Conservation (phyloP, 1,139 yeast species). For the Taiozyma sp. region DNA sequence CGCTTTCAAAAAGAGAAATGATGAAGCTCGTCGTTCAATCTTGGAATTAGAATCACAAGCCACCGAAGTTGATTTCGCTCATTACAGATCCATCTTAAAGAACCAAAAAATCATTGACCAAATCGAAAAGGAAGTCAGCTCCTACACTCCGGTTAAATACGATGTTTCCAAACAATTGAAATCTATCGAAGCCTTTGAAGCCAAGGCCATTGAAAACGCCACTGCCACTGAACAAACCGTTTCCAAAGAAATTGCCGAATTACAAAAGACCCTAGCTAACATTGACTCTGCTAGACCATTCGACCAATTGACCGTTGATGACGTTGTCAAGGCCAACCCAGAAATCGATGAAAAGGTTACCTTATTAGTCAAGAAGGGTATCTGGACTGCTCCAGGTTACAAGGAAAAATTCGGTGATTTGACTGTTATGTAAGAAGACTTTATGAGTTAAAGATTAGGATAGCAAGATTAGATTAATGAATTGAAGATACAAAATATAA, state of each 20-base stretch:
- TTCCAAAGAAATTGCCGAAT: slow-evolving; percentile 76
- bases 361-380: slow-evolving; percentile 94
- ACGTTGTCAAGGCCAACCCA: slow-evolving; percentile 92
- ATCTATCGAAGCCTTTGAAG: slow-evolving; percentile 90
- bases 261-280: slow-evolving; percentile 85
- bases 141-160: slow-evolving; percentile 79
- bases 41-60: slow-evolving; percentile 67
- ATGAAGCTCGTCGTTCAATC: slow-evolving; percentile 88
- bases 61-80: slow-evolving; percentile 72
- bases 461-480: neutral
- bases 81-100: slow-evolving; percentile 77
- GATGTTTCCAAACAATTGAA: slow-evolving; percentile 88
- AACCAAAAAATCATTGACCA: slow-evolving; percentile 78
- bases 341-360: slow-evolving; percentile 95
- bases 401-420: slow-evolving; percentile 96
- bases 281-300: slow-evolving; percentile 97
- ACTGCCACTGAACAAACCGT: slow-evolving; percentile 89
- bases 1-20: slow-evolving; percentile 96
- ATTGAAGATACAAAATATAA: neutral
- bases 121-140: slow-evolving; percentile 69
- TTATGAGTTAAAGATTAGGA: neutral
- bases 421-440: slow-evolving; percentile 73
- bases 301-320: slow-evolving; percentile 94
- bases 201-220: slow-evolving; percentile 95
- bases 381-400: slow-evolving; percentile 98